A percentile compares a stretch with the other conserved stretches of the same genome.
Conservation (phyloP, 1,284 basidiomycete genomes). For the Cystobasidiaceae sp. region DNA sequence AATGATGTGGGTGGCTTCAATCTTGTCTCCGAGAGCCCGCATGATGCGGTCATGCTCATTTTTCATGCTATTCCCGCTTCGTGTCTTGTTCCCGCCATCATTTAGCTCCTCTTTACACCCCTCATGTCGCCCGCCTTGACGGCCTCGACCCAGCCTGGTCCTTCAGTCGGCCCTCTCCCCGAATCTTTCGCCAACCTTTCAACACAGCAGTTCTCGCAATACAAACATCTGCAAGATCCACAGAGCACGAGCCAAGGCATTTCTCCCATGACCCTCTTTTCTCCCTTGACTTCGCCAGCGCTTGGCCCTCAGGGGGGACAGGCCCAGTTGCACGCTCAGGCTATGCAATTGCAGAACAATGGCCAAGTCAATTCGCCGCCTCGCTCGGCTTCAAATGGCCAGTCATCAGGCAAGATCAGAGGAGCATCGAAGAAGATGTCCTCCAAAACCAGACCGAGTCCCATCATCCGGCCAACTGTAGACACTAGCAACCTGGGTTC, state of each 20-base stretch:
- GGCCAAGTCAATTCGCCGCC: background rate
- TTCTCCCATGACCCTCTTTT: conserved; percentile 52
- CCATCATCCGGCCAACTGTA: conserved; percentile 29
- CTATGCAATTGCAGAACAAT: background rate
- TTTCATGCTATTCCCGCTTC: background rate
- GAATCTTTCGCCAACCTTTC: conserved; percentile 27
- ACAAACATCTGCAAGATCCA: conserved; percentile 7
- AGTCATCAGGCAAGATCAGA: conserved; percentile 4
- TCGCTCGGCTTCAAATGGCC: background rate
- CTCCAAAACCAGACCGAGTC: conserved; percentile 27
- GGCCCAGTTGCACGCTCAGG: background rate
- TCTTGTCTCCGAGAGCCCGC: background rate
- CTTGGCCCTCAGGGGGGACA: conserved; percentile 43
- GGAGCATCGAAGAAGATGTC: conserved; percentile 29
- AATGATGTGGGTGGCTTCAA: background rate
- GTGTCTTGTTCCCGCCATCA: no score
- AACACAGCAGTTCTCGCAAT: conserved; percentile 11
- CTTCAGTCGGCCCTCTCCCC: conserved; percentile 26
- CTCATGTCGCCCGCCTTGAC: conserved; percentile 45
- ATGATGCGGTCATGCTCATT: no score
- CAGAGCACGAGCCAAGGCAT: conserved; percentile 43
- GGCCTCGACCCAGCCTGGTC: conserved; percentile 33
- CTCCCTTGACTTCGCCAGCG: conserved; percentile 57
- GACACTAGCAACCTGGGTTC: background rate
- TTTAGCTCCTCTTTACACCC: conserved; percentile 40